These are phyloP conservation scores for Setomelanomma holmii DNA, from an alignment of 2,329 filamentous ascomycete species.

Conservation along the genomic window DNA sequence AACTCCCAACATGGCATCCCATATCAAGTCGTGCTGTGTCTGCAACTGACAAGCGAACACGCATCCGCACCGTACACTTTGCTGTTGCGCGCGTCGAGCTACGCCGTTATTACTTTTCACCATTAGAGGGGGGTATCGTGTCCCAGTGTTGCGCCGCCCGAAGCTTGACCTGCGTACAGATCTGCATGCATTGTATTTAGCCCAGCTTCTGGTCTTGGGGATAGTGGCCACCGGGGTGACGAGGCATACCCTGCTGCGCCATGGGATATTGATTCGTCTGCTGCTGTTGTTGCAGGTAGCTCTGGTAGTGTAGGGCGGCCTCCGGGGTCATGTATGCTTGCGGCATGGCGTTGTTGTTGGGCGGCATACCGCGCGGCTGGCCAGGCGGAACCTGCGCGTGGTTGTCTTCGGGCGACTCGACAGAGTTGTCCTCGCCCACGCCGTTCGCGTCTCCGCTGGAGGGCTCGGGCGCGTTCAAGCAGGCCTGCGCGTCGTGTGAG, in stretches of 20 bases:
- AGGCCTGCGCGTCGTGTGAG: constrained; percentile 75
- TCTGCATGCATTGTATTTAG: constrained; percentile 37
- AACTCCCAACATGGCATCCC: constrained; percentile 40
- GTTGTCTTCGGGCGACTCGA: constrained; percentile 92
- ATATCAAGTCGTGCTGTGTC: constrained; percentile 39
- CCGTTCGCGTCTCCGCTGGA: constrained; percentile 74
- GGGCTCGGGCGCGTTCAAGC: constrained; percentile 94
- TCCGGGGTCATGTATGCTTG: constrained; percentile 70
- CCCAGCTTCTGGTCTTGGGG: constrained; percentile 64
- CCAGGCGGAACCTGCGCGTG: constrained; percentile 77
- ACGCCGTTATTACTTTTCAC: constrained; percentile 46
- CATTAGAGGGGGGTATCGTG: constrained; percentile 50
- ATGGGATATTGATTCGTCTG: constrained; percentile 76
- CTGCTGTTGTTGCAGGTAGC: constrained; percentile 74
- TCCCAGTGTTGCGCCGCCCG: constrained; percentile 41
- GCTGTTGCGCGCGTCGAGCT: constrained; percentile 31
- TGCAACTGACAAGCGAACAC: constrained; percentile 23
- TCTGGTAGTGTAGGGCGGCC: constrained; percentile 81
- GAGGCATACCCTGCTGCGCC: constrained; percentile 78
- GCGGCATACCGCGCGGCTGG: constrained; percentile 69
- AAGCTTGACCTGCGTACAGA: constrained; percentile 36
- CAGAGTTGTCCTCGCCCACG: constrained; percentile 59
- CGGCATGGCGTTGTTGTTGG: constrained; percentile 69
- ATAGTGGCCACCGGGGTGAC: constrained; percentile 68
- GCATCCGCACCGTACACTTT: constrained; percentile 28